Evolutionary conservation across 1,284 basidiomycete species (phyloP).

Genomic region (Boletus sp.): DNA sequence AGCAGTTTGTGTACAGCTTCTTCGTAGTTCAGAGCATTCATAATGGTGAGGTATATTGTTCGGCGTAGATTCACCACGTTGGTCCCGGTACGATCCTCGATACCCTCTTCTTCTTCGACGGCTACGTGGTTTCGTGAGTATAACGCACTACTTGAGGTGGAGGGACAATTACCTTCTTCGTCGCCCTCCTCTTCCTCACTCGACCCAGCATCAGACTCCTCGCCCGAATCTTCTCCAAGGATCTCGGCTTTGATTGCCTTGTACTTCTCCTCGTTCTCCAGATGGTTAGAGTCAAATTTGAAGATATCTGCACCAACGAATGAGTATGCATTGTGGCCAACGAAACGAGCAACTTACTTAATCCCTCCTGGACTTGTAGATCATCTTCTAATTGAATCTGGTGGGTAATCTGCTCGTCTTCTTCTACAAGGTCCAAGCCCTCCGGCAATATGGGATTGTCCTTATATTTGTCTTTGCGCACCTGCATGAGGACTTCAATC

Average conservation of each 20-base stretch:
- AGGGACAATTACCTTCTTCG: constrained; percentile 30
- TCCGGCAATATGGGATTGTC: constrained; percentile 94
- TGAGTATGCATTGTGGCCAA: constrained; percentile 9
- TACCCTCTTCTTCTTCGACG: constrained; percentile 78
- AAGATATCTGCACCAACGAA: constrained; percentile 72
- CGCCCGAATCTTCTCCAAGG: constrained; percentile 81
- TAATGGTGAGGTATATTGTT: constrained; percentile 96
- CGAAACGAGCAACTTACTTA: constrained; percentile 59
- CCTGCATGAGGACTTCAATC: constrained; percentile 99
- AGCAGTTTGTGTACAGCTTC: constrained; percentile 98
- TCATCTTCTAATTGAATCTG: constrained; percentile 90
- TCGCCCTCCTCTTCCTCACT: constrained; percentile 63
- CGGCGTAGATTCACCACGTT: constrained; percentile 94
- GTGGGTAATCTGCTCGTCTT: constrained; percentile 97
- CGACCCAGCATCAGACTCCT: constrained; percentile 57
- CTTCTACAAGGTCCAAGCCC: constrained; percentile 93
- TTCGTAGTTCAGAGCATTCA: constrained; percentile 97
- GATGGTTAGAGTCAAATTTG: constrained; percentile 87
- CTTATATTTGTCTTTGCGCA: constrained; percentile 97
- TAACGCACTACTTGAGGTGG: neutral
- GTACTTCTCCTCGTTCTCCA: constrained; percentile 94
- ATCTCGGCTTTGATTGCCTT: constrained; percentile 91
- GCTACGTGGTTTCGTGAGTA: constrained; percentile 33
- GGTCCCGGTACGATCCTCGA: constrained; percentile 93
- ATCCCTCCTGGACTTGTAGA: constrained; percentile 86